Evolutionary conservation across 1,284 basidiomycete species (phyloP), one percentile per base, ranked within the genome.

Genomic region (Crucibulum cyathiforme): DNA sequence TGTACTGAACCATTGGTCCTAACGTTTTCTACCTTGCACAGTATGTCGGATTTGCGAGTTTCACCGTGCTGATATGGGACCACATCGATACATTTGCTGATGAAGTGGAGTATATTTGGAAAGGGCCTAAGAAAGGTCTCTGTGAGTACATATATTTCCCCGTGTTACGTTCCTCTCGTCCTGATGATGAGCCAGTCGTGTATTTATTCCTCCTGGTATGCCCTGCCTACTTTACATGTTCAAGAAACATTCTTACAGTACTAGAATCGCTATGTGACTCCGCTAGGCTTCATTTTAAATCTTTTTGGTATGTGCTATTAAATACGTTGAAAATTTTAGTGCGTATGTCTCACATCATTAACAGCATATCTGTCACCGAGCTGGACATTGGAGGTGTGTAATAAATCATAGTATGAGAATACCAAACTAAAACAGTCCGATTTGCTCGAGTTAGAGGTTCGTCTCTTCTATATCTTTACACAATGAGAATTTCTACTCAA

Each of bases 101-200:
- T 54, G 82, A 84, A 67, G 78, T 83, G 10, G 79, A 83, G 56
- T 80, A 78, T 62, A 75, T 85, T 35, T 85, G 85, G 85, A 80
- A 79, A 62, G 77, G 79, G 35, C 24, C 24, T 24, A 74, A 67
- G 50, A 83, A 83, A 69, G 77, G 82, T 2, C 71, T 73, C 6
- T 75, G 84, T 84, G 62, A 63, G 80, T 68, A 58, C 34, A 43
- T 47, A 8, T 8, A 15, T 36, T 39, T 58, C 38, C 31, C 17
- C 3, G 12, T 37, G 10, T 7, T n/a, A 8, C 12, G 17, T 9
- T 7, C 43, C 53, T 46, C 17, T 17, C 41, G 39, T 35, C 38
- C 15, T 49, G 10, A 36, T 37, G 24, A 34, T 50, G 45, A 49
- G 54, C 36, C 53, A 84, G 83, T 81, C 51, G 73, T 80, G 5